Evolutionary conservation across 345 rosid genomes (phyloP), one percentile per base, ranked within the genome.

Genomic region (Turritis glabra): DNA sequence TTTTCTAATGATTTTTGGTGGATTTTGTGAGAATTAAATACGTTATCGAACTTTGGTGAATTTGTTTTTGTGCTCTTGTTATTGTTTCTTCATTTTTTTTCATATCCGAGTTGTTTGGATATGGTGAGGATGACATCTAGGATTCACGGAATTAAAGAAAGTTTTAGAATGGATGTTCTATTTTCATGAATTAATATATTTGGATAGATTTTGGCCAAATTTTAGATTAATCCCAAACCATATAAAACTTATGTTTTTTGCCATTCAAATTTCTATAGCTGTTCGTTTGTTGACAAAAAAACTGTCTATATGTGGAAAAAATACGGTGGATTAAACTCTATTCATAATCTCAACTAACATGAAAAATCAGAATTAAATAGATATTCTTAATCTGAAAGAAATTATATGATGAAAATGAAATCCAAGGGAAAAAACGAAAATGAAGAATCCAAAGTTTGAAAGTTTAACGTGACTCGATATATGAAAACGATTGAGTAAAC

Each of bases 381-480:
- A 13, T 54, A 54, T 54, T 27, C 13, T 27, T 32, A 15, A n/a
- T 3, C 12, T 55, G 35, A 32, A 18, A n/a, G n/a, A n/a, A 33
- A 58, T 10, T 11, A 0, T 7, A 29, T 32, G 11, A 35, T 19
- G 29, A 35, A 19, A 35, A 9, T 18, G 23, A 29, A 59, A 35
- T 35, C 17, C 17, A 35, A 19, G 27, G 13, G 10, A 9, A 59
- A 38, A 10, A 35, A 21, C n/a, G n/a, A 30, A 43, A 17, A n/a
- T 4, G 15, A 18, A 57, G 65, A 22, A 66, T 51, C 47, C 60
- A 52, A 67, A 67, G 29, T 30, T 69, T 41, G 35, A 52, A 67
- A 52, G 26, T 13, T 38, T 54, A 69, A 69, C 54, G 54, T 41
- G 43, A 69, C 29, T 41, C 63, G 52, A 54, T 54, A 25, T 18